Conservation (phyloP, 2,329 filamentous ascomycete species). For the Cytospora piceicola region DNA sequence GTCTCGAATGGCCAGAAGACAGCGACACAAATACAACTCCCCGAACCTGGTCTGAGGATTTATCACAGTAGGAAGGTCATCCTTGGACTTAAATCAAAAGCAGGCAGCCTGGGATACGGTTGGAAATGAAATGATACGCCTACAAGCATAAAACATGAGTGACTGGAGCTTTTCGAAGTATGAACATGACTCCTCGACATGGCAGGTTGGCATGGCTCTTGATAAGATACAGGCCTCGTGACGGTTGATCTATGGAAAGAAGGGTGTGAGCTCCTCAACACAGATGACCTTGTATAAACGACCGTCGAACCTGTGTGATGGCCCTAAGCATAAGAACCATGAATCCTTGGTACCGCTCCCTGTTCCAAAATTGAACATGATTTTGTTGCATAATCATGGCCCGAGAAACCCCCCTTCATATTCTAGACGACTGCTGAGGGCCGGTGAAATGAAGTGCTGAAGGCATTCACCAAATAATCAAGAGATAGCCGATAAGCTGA, state of each 20-base stretch:
- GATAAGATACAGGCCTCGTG: slow-evolving; percentile 6
- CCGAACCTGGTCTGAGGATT: neutral
- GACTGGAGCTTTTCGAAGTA: neutral
- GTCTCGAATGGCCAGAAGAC: neutral
- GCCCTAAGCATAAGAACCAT: neutral
- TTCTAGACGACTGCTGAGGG: neutral
- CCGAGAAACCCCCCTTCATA: neutral
- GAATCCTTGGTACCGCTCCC: neutral
- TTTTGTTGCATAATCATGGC: neutral
- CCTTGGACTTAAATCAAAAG: neutral
- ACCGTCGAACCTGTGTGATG: neutral
- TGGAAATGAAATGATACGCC: neutral
- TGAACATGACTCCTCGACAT: neutral
- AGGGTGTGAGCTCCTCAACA: slow-evolving; percentile 8
- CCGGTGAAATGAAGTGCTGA: too few species aligned
- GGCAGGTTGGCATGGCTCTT: neutral
- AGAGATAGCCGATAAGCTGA: neutral
- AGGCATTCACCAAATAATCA: neutral
- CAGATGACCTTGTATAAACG: slow-evolving; percentile 3
- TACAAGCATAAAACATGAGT: neutral
- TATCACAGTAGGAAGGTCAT: neutral
- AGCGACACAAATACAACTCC: neutral
- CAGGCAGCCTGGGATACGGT: neutral
- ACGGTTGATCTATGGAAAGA: slow-evolving; percentile 3
- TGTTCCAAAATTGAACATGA: neutral